Percentiles rank a stretch among this genome's conserved stretches.
Conservation (phyloP, 169 alveolate species). For the Cyclospora cayetanensis region DNA sequence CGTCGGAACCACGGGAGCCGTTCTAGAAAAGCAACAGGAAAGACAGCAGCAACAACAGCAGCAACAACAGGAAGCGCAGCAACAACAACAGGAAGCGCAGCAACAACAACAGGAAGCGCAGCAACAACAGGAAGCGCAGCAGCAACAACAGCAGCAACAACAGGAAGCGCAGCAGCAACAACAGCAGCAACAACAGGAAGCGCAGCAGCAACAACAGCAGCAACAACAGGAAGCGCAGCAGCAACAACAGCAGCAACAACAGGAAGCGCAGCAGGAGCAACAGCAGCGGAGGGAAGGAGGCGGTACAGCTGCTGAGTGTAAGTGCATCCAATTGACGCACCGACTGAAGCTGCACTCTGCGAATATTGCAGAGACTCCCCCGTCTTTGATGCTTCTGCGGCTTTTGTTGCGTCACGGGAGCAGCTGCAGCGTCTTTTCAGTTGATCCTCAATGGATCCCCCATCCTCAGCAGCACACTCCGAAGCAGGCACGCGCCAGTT, state of each 20-base stretch:
- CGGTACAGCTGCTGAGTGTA: not conserved
- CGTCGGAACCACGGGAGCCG: not conserved
- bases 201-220: no score
- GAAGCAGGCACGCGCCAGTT: not conserved
- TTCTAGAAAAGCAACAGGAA: not conserved
- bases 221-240: no score
- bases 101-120: no score
- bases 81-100: not conserved
- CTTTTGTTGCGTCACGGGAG: not conserved
- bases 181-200: no score
- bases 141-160: no score
- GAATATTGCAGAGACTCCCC: not conserved
- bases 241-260: no score
- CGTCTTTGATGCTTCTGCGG: not conserved
- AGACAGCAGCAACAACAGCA: conserved; percentile 3
- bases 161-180: no score
- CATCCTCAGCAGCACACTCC: not conserved
- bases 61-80: no score
- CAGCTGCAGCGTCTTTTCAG: not conserved
- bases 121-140: no score
- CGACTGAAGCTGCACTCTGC: not conserved
- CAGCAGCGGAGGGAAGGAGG: no score
- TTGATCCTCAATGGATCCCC: not conserved
- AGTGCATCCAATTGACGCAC: not conserved
- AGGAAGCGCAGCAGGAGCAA: no score